Evolutionary conservation across 306 rosid species (phyloP).

Genomic region (Albizia julibrissin): DNA sequence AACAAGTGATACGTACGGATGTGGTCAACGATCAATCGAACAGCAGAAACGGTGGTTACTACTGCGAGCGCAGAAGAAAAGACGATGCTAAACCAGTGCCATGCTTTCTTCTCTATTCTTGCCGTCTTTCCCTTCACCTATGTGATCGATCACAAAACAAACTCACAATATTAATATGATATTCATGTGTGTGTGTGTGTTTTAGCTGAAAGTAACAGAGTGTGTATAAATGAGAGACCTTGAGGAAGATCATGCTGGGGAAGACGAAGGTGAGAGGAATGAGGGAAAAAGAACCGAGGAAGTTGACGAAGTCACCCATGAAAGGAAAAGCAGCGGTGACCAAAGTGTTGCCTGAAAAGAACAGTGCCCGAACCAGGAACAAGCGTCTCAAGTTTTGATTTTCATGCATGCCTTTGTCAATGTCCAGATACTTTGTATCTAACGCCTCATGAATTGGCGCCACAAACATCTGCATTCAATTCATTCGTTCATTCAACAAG

Average conservation of each 20-base stretch:
- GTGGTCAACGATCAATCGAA: slow-evolving; percentile 45
- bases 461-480: slow-evolving; percentile 44
- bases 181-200: neutral
- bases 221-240: slow-evolving; percentile 32
- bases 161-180: neutral
- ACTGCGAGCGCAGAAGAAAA: slow-evolving; percentile 44
- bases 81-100: slow-evolving; percentile 61
- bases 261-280: slow-evolving; percentile 60
- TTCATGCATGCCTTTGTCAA: slow-evolving; percentile 43
- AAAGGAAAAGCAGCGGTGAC: slow-evolving; percentile 60
- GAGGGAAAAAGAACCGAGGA: slow-evolving; percentile 55
- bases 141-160: neutral
- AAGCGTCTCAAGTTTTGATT: slow-evolving; percentile 45
- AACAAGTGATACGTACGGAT: slow-evolving; percentile 47
- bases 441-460: slow-evolving; percentile 57
- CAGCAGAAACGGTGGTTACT: slow-evolving; percentile 53
- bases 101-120: slow-evolving; percentile 45
- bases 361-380: slow-evolving; percentile 36
- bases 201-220: neutral
- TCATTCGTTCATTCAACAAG: neutral
- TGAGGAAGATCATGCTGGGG: slow-evolving; percentile 67
- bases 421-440: slow-evolving; percentile 50
- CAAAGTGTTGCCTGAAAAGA: slow-evolving; percentile 47
- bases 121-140: slow-evolving; percentile 58
- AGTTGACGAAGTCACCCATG: slow-evolving; percentile 61